These are phyloP conservation scores for Scedosporium dehoogii DNA, from an alignment of 2,329 filamentous ascomycete species.

Conservation along the genomic window DNA sequence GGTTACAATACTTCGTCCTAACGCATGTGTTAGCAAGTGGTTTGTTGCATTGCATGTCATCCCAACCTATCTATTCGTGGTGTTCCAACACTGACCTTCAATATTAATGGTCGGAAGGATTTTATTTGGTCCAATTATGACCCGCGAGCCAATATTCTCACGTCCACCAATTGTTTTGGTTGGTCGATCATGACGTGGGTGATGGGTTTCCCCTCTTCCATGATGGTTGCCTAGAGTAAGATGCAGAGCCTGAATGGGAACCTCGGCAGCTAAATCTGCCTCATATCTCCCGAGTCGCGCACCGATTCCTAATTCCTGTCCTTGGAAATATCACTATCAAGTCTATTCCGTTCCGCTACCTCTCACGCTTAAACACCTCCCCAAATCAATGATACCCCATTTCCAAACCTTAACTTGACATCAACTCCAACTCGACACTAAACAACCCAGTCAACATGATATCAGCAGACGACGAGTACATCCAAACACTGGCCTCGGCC, in stretches of 20 bases:
- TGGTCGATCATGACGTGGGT: slow-evolving; percentile 8
- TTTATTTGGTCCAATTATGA: background rate
- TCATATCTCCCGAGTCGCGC: background rate
- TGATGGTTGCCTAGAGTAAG: background rate
- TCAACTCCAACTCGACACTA: background rate
- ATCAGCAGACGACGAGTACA: slow-evolving; percentile 9
- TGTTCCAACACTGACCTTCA: no score
- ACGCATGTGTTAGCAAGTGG: no score
- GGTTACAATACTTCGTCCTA: no score
- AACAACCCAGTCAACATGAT: background rate
- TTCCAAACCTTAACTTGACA: background rate
- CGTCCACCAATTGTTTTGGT: background rate
- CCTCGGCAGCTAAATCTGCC: background rate
- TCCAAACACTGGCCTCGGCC: slow-evolving; percentile 3
- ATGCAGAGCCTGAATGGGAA: background rate
- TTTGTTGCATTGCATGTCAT: no score
- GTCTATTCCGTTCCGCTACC: background rate
- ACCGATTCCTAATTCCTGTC: background rate
- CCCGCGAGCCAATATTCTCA: background rate
- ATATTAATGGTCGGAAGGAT: background rate
- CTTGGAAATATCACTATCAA: background rate
- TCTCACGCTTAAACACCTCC: background rate
- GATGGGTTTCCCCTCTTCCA: slow-evolving; percentile 4
- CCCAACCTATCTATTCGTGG: no score
- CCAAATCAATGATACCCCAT: background rate